Evolutionary conservation across 257 asterid genomes (phyloP).

Genomic region (Handroanthus guayacan): DNA sequence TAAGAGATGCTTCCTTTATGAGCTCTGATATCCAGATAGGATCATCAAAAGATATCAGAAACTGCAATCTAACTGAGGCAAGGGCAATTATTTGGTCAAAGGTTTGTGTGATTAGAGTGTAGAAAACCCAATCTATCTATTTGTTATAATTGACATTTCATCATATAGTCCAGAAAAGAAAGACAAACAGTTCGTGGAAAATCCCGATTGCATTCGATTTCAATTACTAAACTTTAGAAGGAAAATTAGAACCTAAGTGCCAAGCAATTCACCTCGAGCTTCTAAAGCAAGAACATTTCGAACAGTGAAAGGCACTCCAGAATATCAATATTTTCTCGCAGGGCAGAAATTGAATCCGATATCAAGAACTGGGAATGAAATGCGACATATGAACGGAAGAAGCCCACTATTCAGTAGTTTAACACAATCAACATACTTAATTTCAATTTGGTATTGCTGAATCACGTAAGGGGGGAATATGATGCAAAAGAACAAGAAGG

Average conservation of each 20-base stretch:
- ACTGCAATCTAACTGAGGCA: not conserved
- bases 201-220: not conserved
- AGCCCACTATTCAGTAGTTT: not conserved
- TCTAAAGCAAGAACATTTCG: not conserved
- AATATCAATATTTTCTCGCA: not conserved
- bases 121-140: not conserved
- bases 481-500: not conserved
- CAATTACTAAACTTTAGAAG: not conserved
- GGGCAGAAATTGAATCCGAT: not conserved
- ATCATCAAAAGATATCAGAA: not conserved
- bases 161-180: constrained; percentile 1
- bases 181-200: not conserved
- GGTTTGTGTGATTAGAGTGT: not conserved
- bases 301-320: not conserved
- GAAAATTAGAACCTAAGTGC: not conserved
- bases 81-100: not conserved
- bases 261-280: constrained; percentile 12
- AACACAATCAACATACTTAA: not conserved
- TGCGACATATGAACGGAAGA: not conserved
- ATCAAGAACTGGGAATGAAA: not conserved
- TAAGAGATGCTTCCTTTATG: not conserved
- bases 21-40: not conserved
- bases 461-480: not conserved
- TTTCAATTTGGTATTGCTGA: not conserved
- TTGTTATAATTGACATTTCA: not conserved